Base-by-base conservation (phyloP, 1,139 yeast genomes). In the Blastobotrys ciferrii region DNA sequence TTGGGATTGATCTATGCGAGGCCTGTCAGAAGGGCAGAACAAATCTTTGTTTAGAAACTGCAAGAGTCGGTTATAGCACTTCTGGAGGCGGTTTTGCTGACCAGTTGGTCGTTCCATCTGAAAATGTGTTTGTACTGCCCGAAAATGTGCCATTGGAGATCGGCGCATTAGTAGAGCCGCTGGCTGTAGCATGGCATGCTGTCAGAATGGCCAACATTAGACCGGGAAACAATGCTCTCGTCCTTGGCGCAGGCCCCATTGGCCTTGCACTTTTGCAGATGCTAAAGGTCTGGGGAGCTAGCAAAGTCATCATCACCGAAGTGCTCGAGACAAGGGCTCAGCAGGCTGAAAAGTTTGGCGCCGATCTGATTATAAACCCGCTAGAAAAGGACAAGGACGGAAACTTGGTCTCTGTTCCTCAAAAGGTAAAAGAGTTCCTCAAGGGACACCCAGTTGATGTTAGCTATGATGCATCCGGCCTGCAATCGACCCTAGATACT, bases 241-340 rank as follows among this genome's bases (percentile, higher is more conserved):
- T 88, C 1, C 82, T 84, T 58, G 97, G 96, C 42, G 96, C 96
- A 31, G 97, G 97, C 11, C 96, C 96, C 4, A 91, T 89, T 49
- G 97, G 96, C 25, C 70, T 88, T 45, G 72, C 88, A 52, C 74
- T 82, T 45, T 95, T 94, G 23, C 79, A 84, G 31, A 85, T 82
- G 32, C 94, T 92, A 20, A 78, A 75, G 49, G 84, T 87, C 9
- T 84, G 82, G 58, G 96, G 96, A 32, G 95, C 95, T 5, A 70
- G 82, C 32, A 74, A 75, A 32, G 79, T 85, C 42, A 73, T 81
- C 55, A 74, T 84, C 50, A 79, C 83, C 39, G 94, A 85, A 32
- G 40, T 47, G 17, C 46, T 50, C 2, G 46, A 48, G 15, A 30
- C 45, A 3, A 32, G 53, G 28, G 42, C 51, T 14, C 15, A 36